A percentile compares a stretch with the other conserved stretches of the same genome.
Conservation (phyloP, 1,139 yeast genomes). For the Hyphopichia khmerensis region DNA sequence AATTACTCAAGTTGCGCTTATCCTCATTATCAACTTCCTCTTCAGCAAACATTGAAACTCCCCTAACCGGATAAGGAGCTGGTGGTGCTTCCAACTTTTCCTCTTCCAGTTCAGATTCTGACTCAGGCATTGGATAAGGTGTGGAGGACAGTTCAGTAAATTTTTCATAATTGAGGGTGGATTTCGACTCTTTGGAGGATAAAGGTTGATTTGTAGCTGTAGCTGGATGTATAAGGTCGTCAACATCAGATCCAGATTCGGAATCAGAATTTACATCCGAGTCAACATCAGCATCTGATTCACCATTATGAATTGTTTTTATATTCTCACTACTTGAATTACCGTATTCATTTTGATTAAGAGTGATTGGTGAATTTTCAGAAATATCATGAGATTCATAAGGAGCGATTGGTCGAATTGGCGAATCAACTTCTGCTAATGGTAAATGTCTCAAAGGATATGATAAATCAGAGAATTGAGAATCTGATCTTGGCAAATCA, state of each 20-base stretch:
- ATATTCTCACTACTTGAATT: neutral
- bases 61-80: constrained; percentile 27
- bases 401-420: neutral
- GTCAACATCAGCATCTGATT: neutral
- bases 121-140: constrained; percentile 2
- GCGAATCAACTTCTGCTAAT: neutral
- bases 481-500: constrained; percentile 1
- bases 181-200: neutral
- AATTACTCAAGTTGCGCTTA: constrained; percentile 1
- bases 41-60: constrained; percentile 18
- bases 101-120: neutral
- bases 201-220: neutral
- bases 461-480: neutral
- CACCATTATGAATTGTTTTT: too few relatives aligned
- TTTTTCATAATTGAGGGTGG: neutral
- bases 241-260: neutral
- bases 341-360: neutral
- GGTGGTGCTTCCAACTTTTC: neutral
- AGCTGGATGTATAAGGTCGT: neutral
- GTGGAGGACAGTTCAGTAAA: neutral
- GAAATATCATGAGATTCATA: neutral
- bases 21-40: constrained; percentile 13
- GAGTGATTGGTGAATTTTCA: neutral
- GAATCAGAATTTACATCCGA: neutral
- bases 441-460: neutral